Evolutionary conservation across 495 filamentous ascomycete species (phyloP).

Genomic region (Aspergillus nidulans): DNA sequence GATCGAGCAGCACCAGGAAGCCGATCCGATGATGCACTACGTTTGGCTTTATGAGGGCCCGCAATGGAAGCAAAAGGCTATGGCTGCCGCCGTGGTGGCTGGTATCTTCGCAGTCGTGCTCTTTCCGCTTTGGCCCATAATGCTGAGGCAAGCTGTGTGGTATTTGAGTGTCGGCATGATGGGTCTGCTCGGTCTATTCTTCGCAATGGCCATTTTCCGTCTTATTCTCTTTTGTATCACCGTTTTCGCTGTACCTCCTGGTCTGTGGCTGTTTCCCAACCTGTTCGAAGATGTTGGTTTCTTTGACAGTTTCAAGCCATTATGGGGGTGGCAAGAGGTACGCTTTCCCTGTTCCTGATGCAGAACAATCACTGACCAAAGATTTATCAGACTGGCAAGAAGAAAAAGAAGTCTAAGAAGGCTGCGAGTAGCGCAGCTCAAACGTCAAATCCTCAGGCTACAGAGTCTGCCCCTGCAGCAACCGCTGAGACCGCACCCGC

Average conservation of each 20-base stretch:
- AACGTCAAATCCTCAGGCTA: constrained; percentile 10
- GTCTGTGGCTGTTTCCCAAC: constrained; percentile 97
- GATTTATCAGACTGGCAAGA: constrained; percentile 32
- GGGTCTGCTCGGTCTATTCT: constrained; percentile 88
- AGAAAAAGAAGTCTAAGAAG: constrained; percentile 68
- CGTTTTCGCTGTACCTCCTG: constrained; percentile 77
- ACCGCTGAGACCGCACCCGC: constrained; percentile 49
- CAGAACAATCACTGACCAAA: constrained; percentile 14
- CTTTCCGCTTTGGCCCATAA: constrained; percentile 95
- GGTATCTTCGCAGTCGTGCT: constrained; percentile 83
- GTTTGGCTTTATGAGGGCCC: constrained; percentile 95
- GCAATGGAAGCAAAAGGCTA: constrained; percentile 88
- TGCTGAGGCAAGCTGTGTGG: constrained; percentile 90
- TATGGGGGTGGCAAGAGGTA: constrained; percentile 99
- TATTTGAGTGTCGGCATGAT: constrained; percentile 95
- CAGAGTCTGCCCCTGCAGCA: constrained; percentile 50
- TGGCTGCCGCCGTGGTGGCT: constrained; percentile 76
- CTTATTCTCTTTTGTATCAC: constrained; percentile 93
- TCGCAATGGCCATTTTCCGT: constrained; percentile 94
- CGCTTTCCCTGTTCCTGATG: constrained; percentile 4
- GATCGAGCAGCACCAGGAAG: constrained; percentile 96
- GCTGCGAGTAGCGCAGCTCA: constrained; percentile 41
- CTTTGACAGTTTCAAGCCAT: constrained; percentile 91
- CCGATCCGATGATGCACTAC: constrained; percentile 85
- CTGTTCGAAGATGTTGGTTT: constrained; percentile 98